Base-by-base conservation (phyloP, 2,329 filamentous ascomycete species). In the Rasamsonia emersonii region DNA sequence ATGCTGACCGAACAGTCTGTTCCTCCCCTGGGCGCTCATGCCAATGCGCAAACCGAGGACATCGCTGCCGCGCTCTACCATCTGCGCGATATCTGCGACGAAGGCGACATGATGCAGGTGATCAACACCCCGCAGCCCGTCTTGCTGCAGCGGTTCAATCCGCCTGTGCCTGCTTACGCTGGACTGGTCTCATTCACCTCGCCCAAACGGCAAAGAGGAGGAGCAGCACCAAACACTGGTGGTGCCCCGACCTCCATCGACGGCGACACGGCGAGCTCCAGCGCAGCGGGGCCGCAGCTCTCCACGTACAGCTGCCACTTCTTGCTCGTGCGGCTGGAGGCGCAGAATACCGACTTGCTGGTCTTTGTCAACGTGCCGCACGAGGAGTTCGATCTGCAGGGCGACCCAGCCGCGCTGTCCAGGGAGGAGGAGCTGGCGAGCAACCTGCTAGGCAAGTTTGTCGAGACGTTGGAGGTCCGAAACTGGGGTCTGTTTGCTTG, bases 351-450 rank as follows among this genome's bases (percentile, higher is more conserved):
- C 1, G 89, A 96, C 58, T 64, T 96, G 23, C 65, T 94, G 28
- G 76, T 94, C 40, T 83, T 83, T 24, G 75, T 94, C 51, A 95
- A 94, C 59, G 82, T 93, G 28, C 89, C 88, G 17, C 81, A 91
- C 56, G 78, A 80, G 6, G 78, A 85, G 18, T 75, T 89, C 35
- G 77, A 77, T 10, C 77, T 73, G 52, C 71, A 73, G 49, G 82
- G 79, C 3, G 70, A 75, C 56, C 61, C 83, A 42, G 78, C 84
- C 47, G 79, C 78, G 31, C 71, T 79, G 46, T 73, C 72, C 4
- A 72, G 80, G 21, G 80, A 84, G 53, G 77, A 81, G 51, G 75
- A 62, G 47, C 25, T 54, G 28, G 62, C 53, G 7, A 43, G 46
- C 28, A 52, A 49, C 23, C 35, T 53, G 15, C 38, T 65, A 28